These are phyloP conservation scores for Tarenaya hassleriana DNA, from an alignment of 345 rosid genomes.

Conservation along the genomic window DNA sequence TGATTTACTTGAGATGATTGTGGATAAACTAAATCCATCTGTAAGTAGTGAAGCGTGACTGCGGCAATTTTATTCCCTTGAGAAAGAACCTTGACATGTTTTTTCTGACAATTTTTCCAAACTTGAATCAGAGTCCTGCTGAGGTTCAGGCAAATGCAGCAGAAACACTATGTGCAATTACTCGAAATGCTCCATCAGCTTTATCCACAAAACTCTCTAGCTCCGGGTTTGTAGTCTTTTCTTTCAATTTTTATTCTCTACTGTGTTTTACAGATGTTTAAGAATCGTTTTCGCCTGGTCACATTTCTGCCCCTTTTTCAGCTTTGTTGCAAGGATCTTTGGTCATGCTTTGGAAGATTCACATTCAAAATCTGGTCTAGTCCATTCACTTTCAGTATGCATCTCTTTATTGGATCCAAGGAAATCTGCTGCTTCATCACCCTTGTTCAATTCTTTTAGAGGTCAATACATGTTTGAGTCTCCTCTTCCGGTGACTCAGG, in stretches of 20 bases:
- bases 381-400: slow-evolving; percentile 93
- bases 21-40: slow-evolving; percentile 80
- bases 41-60: slow-evolving; percentile 41
- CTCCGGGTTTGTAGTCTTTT: slow-evolving; percentile 51
- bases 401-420: slow-evolving; percentile 91
- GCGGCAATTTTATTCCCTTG: slow-evolving; percentile 2
- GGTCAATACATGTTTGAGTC: slow-evolving; percentile 75
- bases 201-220: slow-evolving; percentile 83
- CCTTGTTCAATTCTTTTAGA: slow-evolving; percentile 70
- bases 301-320: slow-evolving; percentile 30
- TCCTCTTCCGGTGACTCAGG: slow-evolving; percentile 65
- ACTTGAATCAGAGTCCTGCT: slow-evolving; percentile 53
- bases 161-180: slow-evolving; percentile 86
- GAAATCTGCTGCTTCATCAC: slow-evolving; percentile 58
- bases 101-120: slow-evolving; percentile 25
- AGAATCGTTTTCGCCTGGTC: slow-evolving; percentile 10
- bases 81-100: slow-evolving; percentile 14
- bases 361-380: slow-evolving; percentile 79
- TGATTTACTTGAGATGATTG: slow-evolving; percentile 89
- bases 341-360: slow-evolving; percentile 94
- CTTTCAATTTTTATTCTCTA: slow-evolving; percentile 8
- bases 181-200: slow-evolving; percentile 87
- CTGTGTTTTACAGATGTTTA: slow-evolving; percentile 4
- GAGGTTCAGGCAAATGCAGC: slow-evolving; percentile 97
- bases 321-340: slow-evolving; percentile 86